These are phyloP conservation scores for Trametes coccinea DNA, from an alignment of 768 basidiomycete genomes.

Conservation along the genomic window DNA sequence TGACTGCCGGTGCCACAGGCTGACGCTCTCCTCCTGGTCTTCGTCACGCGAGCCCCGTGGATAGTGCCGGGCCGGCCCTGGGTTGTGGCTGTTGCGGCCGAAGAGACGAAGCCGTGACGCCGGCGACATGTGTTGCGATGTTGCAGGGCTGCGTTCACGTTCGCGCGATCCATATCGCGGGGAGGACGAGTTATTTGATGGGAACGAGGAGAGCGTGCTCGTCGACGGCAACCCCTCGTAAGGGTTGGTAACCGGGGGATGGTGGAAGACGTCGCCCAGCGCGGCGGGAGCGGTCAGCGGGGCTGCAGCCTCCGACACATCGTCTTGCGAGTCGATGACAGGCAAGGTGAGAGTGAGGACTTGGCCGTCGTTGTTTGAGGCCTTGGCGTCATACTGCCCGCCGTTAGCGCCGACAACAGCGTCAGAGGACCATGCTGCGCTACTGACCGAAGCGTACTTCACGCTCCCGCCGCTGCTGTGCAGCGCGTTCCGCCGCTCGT, in stretches of 20 bases:
- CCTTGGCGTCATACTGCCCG: conserved; percentile 17
- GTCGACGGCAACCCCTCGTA: conserved; percentile 27
- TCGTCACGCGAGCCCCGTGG: conserved; percentile 27
- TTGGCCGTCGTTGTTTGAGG: conserved; percentile 5
- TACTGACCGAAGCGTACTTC: conserved; percentile 22
- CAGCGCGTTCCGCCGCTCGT: conserved; percentile 28
- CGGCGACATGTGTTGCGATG: conserved; percentile 9
- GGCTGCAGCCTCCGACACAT: conserved; percentile 1
- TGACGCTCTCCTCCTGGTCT: conserved; percentile 33
- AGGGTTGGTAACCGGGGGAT: conserved; percentile 5
- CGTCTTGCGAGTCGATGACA: conserved; percentile 13
- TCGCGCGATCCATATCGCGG: conserved; percentile 10
- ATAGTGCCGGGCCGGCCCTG: conserved; percentile 24
- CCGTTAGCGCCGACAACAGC: conserved; percentile 24
- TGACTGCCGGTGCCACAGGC: conserved; percentile 27
- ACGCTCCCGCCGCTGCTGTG: conserved; percentile 17
- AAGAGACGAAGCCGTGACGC: conserved; percentile 18
- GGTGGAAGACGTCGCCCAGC: conserved; percentile 17
- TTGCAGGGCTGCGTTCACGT: conserved; percentile 8
- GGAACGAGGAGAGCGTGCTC: conserved; percentile 24
- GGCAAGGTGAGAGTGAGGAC: conserved; percentile 18
- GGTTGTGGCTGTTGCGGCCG: conserved; percentile 16
- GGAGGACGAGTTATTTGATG: conserved; percentile 16
- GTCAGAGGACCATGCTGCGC: conserved; percentile 16
- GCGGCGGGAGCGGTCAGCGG: conserved; percentile 21